phyloP scores from a whole-genome alignment of 768 basidiomycete species.

The Podaxis sp. region DNA sequence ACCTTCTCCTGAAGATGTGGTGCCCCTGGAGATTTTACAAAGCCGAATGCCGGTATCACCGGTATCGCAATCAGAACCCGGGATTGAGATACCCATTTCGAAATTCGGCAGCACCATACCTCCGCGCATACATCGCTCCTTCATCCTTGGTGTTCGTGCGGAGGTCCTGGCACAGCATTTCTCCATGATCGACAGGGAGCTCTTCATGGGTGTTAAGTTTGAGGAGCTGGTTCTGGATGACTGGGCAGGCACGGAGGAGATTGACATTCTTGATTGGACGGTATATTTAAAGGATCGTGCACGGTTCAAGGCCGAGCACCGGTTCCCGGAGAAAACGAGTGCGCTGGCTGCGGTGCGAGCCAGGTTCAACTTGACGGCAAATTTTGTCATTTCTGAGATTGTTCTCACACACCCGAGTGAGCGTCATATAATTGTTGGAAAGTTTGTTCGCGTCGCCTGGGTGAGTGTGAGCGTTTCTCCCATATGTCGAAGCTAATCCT shows the following conservation, averaged over 20 bases:
- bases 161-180: constrained; percentile 74
- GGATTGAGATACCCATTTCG: constrained; percentile 24
- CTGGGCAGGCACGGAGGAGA: constrained; percentile 62
- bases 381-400: constrained; percentile 81
- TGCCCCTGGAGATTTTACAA: constrained; percentile 66
- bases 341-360: constrained; percentile 74
- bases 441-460: constrained; percentile 86
- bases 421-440: constrained; percentile 63
- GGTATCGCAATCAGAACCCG: constrained; percentile 19
- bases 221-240: constrained; percentile 83
- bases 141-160: constrained; percentile 63
- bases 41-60: constrained; percentile 45
- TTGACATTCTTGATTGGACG: constrained; percentile 80
- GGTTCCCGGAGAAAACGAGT: constrained; percentile 60
- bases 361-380: constrained; percentile 82
- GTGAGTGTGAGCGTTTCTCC: constrained; percentile 40
- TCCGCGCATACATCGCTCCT: constrained; percentile 63
- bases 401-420: constrained; percentile 69
- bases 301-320: constrained; percentile 62
- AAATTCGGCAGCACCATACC: constrained; percentile 34
- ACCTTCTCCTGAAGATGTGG: constrained; percentile 57
- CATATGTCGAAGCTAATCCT: background rate
- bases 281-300: constrained; percentile 77
- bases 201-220: constrained; percentile 83
- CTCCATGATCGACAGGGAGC: constrained; percentile 84